phyloP scores from a whole-genome alignment of 768 basidiomycete genomes.

The Jaapia argillacea region DNA sequence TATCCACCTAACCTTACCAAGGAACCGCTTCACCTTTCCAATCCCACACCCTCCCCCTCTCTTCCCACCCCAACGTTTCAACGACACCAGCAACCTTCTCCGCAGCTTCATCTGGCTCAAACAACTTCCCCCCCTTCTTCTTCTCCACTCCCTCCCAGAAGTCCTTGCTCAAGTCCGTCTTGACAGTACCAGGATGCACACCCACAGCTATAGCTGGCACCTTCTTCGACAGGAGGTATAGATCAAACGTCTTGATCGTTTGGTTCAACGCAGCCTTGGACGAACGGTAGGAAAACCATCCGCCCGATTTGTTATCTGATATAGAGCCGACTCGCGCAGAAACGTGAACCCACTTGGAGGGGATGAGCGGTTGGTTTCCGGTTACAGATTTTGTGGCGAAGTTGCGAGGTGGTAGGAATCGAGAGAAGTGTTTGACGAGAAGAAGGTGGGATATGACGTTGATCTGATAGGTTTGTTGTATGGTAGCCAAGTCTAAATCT shows the following conservation, averaged over 20 bases:
- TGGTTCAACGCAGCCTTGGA: constrained; percentile 59
- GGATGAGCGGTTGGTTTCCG: constrained; percentile 9
- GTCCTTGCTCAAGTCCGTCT: constrained; percentile 45
- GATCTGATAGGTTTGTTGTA: constrained; percentile 39
- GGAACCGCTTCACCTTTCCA: constrained; percentile 43
- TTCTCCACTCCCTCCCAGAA: constrained; percentile 35
- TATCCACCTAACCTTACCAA: too few relatives aligned
- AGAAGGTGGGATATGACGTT: constrained; percentile 54
- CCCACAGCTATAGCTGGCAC: constrained; percentile 41
- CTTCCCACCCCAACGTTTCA: constrained; percentile 23
- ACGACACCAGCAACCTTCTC: constrained; percentile 36
- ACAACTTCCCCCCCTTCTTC: constrained; percentile 19
- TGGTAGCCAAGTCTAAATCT: constrained; percentile 31
- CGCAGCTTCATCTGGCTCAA: constrained; percentile 43
- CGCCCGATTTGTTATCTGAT: constrained; percentile 45
- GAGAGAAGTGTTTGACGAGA: constrained; percentile 52
- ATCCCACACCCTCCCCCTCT: constrained; percentile 47
- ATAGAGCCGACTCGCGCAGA: constrained; percentile 52
- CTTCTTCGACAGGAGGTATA: constrained; percentile 37
- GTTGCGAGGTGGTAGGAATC: constrained; percentile 34
- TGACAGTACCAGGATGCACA: constrained; percentile 51
- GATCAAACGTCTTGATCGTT: constrained; percentile 49
- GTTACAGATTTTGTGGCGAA: background rate
- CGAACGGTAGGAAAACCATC: constrained; percentile 54
- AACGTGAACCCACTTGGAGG: constrained; percentile 50